phyloP scores from a whole-genome alignment of 2,329 filamentous ascomycete genomes.

The Stemphylium lycopersici region DNA sequence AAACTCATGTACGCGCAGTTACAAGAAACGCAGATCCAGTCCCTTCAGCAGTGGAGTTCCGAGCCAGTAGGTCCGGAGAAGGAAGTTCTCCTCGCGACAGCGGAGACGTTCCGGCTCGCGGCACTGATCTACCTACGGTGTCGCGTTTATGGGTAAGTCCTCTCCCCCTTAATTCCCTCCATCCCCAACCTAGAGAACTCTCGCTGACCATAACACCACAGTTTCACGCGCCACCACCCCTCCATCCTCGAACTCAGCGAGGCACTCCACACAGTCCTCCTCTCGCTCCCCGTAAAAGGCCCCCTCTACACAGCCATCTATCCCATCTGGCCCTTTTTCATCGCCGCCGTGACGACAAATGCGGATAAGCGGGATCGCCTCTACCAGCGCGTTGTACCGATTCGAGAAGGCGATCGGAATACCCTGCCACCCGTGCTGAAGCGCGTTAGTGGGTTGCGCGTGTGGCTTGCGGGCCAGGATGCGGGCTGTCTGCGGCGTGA shows the following conservation, averaged over 20 bases:
- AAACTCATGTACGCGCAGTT: slow-evolving; percentile 33
- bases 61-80: slow-evolving; percentile 31
- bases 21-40: slow-evolving; percentile 34
- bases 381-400: slow-evolving; percentile 40
- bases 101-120: slow-evolving; percentile 41
- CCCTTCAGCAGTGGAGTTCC: slow-evolving; percentile 35
- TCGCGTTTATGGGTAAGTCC: slow-evolving; percentile 40
- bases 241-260: slow-evolving; percentile 39
- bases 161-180: neutral
- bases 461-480: slow-evolving; percentile 42
- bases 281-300: slow-evolving; percentile 41
- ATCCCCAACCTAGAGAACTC: neutral
- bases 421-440: slow-evolving; percentile 39
- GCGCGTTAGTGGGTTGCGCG: slow-evolving; percentile 37
- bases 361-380: slow-evolving; percentile 40
- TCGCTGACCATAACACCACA: slow-evolving; percentile 12
- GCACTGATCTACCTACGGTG: slow-evolving; percentile 41
- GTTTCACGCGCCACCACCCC: slow-evolving; percentile 40
- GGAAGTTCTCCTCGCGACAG: slow-evolving; percentile 37
- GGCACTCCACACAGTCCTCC: slow-evolving; percentile 28
- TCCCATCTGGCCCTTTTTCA: slow-evolving; percentile 42
- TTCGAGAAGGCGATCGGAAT: slow-evolving; percentile 42
- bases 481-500: slow-evolving; percentile 23
- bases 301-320: slow-evolving; percentile 42
- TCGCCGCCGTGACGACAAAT: slow-evolving; percentile 42